phyloP scores from a whole-genome alignment of 2,329 filamentous ascomycete genomes.

The Paecilomyces sp. region DNA sequence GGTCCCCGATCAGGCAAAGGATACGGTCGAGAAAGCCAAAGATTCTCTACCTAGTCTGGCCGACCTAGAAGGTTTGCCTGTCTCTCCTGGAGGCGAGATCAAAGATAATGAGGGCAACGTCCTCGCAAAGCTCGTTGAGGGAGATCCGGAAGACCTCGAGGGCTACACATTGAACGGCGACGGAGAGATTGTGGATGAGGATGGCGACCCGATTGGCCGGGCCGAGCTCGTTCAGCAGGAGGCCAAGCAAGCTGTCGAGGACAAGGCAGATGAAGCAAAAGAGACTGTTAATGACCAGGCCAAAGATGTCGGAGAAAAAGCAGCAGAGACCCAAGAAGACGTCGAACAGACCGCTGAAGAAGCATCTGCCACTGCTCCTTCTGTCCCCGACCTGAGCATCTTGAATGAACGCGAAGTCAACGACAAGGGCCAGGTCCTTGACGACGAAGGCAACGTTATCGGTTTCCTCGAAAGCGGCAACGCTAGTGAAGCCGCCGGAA shows the following conservation, averaged over 20 bases:
- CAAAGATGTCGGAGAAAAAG: conserved; percentile 31
- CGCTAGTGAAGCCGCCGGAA: conserved; percentile 32
- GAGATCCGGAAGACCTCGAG: conserved; percentile 40
- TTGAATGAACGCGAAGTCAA: conserved; percentile 20
- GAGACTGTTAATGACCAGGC: conserved; percentile 17
- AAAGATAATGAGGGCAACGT: conserved; percentile 35
- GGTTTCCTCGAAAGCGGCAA: conserved; percentile 36
- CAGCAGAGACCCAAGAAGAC: conserved; percentile 20
- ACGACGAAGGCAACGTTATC: conserved; percentile 19
- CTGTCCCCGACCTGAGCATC: background rate
- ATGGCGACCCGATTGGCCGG: conserved; percentile 27
- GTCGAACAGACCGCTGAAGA: conserved; percentile 18
- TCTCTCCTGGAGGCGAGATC: conserved; percentile 49
- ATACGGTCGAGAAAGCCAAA: conserved; percentile 28
- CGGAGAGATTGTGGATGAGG: conserved; percentile 29
- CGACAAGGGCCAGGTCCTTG: conserved; percentile 18
- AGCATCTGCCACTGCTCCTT: conserved; percentile 1
- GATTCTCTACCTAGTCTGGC: conserved; percentile 25
- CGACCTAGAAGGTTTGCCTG: conserved; percentile 31
- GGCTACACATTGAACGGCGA: conserved; percentile 26
- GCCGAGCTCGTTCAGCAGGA: conserved; percentile 14
- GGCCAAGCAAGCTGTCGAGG: conserved; percentile 18
- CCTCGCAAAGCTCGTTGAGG: conserved; percentile 20
- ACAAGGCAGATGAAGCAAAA: conserved; percentile 18
- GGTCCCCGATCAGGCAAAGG: background rate